Evolutionary conservation across 2,329 filamentous ascomycete species (phyloP), one percentile per base, ranked within the genome.

Genomic region (Trichoderma aggressivum): DNA sequence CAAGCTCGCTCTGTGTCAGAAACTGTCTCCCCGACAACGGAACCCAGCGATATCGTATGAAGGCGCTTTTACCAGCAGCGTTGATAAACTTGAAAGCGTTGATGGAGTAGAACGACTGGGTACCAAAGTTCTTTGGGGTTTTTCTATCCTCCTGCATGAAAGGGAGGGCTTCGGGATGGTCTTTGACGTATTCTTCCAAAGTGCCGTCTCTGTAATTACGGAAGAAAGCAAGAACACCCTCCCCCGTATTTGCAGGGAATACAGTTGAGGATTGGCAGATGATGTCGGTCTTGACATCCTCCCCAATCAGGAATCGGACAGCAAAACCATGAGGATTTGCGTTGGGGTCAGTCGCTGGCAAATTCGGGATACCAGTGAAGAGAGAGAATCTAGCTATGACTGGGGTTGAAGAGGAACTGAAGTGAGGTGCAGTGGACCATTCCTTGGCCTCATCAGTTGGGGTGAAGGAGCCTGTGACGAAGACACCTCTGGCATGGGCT

Each of bases 381-480:
- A 70, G 24, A 16, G 71, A 72, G 21, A 72, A 72, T 39, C 71
- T 62, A 3, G 67, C 71, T 6, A 70, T 24, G 39, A 72, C 66
- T 21, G 66, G 32, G 1, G 71, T 72, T 10, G 60, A 65, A 12
- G 71, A 36, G 18, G 60, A 36, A n/a, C 30, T 60, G 32, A 72
- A 72, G 30, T 72, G 71, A 30, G 66, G 58, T 7, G 71, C 71
- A 12, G 11, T 32, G 14, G 71, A 72, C 8, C 70, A 36, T 7
- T 63, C 18, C 47, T 70, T 70, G 18, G 71, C 71, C n/a, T 72
- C 59, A 18, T 53, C 21, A 21, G 66, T 58, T 26, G 71, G 71
- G 5, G 39, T 55, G 53, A 83, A 71, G 26, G 61, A 50, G 2
- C 70, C 70, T 24, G 34, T 21, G n/a, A 73, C 64, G 30, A 73